These are phyloP conservation scores for Pseudophaeomoniella oleicola DNA, from an alignment of 2,329 filamentous ascomycete species.

Conservation along the genomic window DNA sequence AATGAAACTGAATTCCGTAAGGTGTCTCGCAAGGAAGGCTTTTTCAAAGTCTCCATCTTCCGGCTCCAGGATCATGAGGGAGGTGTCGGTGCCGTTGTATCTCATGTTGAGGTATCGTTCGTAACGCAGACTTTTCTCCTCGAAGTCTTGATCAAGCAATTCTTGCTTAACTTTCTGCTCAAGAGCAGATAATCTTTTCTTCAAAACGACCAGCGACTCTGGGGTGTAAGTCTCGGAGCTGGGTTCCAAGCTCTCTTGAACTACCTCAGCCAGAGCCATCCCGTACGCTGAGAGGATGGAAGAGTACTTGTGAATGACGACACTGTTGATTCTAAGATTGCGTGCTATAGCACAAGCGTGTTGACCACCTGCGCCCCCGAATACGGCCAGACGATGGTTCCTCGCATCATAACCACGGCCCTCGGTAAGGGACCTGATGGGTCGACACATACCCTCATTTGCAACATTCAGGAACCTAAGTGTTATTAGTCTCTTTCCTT, in stretches of 20 bases:
- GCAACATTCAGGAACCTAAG: conserved; percentile 44
- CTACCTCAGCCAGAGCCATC: conserved; percentile 26
- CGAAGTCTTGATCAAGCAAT: conserved; percentile 26
- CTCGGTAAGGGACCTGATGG: conserved; percentile 15
- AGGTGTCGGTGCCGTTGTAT: conserved; percentile 35
- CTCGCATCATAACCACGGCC: conserved; percentile 13
- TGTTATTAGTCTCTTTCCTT: no score
- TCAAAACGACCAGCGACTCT: conserved; percentile 38
- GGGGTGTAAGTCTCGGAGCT: conserved; percentile 35
- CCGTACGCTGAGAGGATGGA: conserved; percentile 30
- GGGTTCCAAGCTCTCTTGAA: conserved; percentile 21
- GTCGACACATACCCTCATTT: conserved; percentile 25
- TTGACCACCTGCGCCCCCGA: conserved; percentile 21
- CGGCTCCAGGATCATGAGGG: conserved; percentile 26
- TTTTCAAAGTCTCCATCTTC: conserved; percentile 20
- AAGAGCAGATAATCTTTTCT: conserved; percentile 48
- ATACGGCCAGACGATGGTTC: conserved; percentile 15
- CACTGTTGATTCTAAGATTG: conserved; percentile 24
- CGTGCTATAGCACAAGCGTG: conserved; percentile 28
- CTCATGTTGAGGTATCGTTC: conserved; percentile 31
- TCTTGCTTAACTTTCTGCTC: conserved; percentile 42
- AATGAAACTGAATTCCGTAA: conserved; percentile 27
- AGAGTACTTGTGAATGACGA: conserved; percentile 29
- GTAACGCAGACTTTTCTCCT: conserved; percentile 20
- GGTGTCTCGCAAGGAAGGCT: conserved; percentile 22